phyloP scores from a whole-genome alignment of 169 alveolate genomes.

The Eimeria tenella region DNA sequence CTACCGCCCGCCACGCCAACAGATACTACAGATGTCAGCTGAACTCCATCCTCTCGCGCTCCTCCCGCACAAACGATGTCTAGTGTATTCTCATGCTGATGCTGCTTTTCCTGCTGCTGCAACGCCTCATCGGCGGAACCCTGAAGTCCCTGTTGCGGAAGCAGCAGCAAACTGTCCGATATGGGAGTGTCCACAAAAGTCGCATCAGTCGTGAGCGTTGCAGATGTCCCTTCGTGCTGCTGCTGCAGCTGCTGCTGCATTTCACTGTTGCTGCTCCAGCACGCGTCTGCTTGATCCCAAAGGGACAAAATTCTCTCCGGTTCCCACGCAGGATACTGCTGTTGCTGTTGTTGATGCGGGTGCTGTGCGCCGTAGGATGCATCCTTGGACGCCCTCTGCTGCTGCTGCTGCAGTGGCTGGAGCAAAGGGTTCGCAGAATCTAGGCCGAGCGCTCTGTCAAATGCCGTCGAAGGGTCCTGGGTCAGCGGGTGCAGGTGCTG shows the following conservation, averaged over 20 bases:
- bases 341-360: conserved; percentile 45
- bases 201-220: not conserved
- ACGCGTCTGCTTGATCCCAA: conserved; percentile 57
- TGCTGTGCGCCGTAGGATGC: conserved; percentile 20
- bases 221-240: conserved; percentile 33
- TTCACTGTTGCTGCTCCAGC: conserved; percentile 62
- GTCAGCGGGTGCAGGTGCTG: conserved; percentile 47
- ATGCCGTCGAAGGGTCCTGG: not conserved
- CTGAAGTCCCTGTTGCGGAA: conserved; percentile 56
- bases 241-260: conserved; percentile 56
- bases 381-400: conserved; percentile 45
- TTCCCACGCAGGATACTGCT: conserved; percentile 38
- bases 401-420: conserved; percentile 65
- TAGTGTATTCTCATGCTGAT: not conserved
- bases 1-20: not conserved
- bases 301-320: conserved; percentile 37
- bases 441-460: conserved; percentile 25
- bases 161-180: conserved; percentile 36
- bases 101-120: conserved; percentile 32
- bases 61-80: not conserved
- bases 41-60: conserved; percentile 14
- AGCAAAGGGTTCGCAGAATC: conserved; percentile 26
- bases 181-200: conserved; percentile 48
- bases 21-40: conserved; percentile 3
- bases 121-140: not conserved